A percentile compares a stretch with the other conserved stretches of the same genome.
phyloP scores from a whole-genome alignment of 345 rosid species.

The Linum tenue region DNA sequence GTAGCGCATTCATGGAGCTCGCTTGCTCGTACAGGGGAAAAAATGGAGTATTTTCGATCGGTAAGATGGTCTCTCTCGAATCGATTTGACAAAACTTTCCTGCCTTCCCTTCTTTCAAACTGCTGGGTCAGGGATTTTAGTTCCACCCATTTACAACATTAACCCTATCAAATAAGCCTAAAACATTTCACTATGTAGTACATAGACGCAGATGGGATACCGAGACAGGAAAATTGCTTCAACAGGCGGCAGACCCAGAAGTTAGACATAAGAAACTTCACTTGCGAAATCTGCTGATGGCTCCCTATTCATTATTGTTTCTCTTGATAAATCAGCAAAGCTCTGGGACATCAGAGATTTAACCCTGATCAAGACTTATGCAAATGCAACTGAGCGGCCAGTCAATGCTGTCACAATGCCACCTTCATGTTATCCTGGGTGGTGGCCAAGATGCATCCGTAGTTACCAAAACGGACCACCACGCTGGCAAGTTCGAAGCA shows the following conservation, averaged over 20 bases:
- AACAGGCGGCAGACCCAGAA: constrained; percentile 50
- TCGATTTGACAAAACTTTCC: no score
- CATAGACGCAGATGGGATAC: no score
- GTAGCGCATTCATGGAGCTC: neutral
- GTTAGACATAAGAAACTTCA: constrained; percentile 83
- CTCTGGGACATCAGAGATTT: constrained; percentile 84
- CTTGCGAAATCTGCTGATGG: constrained; percentile 70
- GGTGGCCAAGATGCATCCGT: constrained; percentile 98
- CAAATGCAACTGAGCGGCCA: constrained; percentile 61
- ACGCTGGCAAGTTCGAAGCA: constrained; percentile 97
- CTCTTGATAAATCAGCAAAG: constrained; percentile 96
- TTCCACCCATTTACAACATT: no score
- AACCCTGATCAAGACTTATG: constrained; percentile 73
- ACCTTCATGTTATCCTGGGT: constrained; percentile 94
- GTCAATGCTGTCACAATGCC: constrained; percentile 98
- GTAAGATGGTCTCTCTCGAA: no score
- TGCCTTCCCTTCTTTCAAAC: no score
- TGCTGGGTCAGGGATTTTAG: no score
- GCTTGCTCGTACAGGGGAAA: no score
- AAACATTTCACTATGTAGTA: no score
- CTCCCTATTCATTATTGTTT: constrained; percentile 80
- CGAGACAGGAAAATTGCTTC: constrained; percentile 80
- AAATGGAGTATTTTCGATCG: no score
- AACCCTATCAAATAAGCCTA: no score
- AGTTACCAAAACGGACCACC: constrained; percentile 92